These are phyloP conservation scores for Acanthochlamys bracteata DNA, from an alignment of 106 monocot species.

Conservation along the genomic window DNA sequence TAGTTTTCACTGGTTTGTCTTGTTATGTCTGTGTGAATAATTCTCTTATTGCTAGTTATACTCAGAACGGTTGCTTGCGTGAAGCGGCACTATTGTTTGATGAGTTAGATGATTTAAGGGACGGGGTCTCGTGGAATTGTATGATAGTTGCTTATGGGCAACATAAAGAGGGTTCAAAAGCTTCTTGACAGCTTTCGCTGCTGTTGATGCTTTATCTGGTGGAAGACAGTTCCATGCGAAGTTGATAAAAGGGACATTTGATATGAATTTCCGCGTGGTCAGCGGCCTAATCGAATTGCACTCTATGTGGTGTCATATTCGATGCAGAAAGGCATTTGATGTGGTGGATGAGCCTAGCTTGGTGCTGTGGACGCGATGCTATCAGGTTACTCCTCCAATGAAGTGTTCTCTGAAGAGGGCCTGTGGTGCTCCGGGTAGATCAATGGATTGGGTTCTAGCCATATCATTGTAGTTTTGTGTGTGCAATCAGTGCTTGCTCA, in stretches of 20 bases:
- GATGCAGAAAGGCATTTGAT: conserved; percentile 51
- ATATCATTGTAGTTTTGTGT: conserved; percentile 60
- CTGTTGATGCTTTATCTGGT: conserved; percentile 23
- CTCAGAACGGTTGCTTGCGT: conserved; percentile 19
- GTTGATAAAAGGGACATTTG: conserved; percentile 37
- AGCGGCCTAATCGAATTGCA: conserved; percentile 62
- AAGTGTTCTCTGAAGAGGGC: conserved; percentile 40
- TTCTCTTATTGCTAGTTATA: conserved; percentile 40
- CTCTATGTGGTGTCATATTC: conserved; percentile 33
- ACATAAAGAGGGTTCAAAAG: conserved; percentile 33
- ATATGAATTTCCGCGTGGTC: conserved; percentile 41
- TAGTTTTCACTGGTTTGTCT: conserved; percentile 26
- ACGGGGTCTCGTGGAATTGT: conserved; percentile 71
- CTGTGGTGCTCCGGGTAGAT: conserved; percentile 36
- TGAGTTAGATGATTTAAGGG: background rate
- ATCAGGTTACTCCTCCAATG: conserved; percentile 41
- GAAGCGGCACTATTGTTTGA: background rate
- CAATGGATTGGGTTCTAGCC: conserved; percentile 45
- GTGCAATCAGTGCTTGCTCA: conserved; percentile 49
- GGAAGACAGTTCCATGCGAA: conserved; percentile 51
- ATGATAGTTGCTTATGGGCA: conserved; percentile 84
- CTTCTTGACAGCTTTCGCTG: conserved; percentile 46
- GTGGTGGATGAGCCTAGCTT: conserved; percentile 35
- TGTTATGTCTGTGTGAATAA: conserved; percentile 42
- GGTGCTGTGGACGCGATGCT: conserved; percentile 72